These are phyloP conservation scores for Penicillium palitans DNA, from an alignment of 2,329 filamentous ascomycete genomes.

Conservation along the genomic window DNA sequence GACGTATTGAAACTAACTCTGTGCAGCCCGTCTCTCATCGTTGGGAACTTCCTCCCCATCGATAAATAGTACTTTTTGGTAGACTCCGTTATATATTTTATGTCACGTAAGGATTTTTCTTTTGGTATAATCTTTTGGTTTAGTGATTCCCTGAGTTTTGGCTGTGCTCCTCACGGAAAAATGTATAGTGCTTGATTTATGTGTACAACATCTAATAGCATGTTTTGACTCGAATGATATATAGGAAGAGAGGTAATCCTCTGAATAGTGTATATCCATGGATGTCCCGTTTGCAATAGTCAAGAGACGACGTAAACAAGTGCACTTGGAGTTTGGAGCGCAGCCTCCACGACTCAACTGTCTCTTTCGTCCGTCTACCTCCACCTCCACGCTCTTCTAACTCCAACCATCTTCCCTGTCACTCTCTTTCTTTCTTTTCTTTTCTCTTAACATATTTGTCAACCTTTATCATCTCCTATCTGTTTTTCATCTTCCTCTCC, in stretches of 20 bases:
- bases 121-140: slow-evolving; percentile 4
- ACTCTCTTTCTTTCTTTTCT: background rate
- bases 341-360: background rate
- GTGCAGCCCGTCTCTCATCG: slow-evolving; percentile 81
- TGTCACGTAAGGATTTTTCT: slow-evolving; percentile 7
- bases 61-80: slow-evolving; percentile 35
- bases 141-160: slow-evolving; percentile 21
- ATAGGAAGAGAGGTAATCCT: background rate
- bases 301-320: background rate
- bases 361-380: background rate
- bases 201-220: slow-evolving; percentile 5
- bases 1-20: slow-evolving; percentile 7
- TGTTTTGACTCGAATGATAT: background rate
- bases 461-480: background rate
- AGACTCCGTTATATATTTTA: background rate
- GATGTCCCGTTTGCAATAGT: background rate
- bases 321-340: background rate
- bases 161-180: slow-evolving; percentile 8
- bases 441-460: background rate
- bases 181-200: slow-evolving; percentile 15
- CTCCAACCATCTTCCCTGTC: slow-evolving; percentile 12
- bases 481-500: background rate
- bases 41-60: slow-evolving; percentile 91
- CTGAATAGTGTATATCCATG: background rate
- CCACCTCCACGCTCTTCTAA: background rate